A percentile compares a stretch with the other conserved stretches of the same genome.
phyloP scores from a whole-genome alignment of 352 stramenopile species.

The Globisporangium cylindrosporum region DNA sequence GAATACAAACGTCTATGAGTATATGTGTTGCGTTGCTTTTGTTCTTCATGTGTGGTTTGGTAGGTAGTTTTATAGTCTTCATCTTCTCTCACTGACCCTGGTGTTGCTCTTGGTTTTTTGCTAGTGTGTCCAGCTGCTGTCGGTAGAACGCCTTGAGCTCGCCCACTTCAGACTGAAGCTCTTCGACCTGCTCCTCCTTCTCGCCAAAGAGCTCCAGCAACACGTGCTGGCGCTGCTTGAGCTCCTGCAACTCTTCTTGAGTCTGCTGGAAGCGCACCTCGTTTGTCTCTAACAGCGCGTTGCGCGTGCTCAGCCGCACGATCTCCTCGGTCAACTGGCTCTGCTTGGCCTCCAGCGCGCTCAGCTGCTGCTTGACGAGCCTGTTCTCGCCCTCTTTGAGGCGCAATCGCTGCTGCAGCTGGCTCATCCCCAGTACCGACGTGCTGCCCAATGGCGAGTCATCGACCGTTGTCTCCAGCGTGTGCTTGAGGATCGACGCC shows the following conservation, averaged over 20 bases:
- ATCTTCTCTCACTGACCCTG: slow-evolving; percentile 22
- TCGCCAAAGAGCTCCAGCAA: slow-evolving; percentile 82
- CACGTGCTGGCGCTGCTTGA: slow-evolving; percentile 79
- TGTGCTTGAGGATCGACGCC: slow-evolving; percentile 60
- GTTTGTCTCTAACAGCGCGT: slow-evolving; percentile 65
- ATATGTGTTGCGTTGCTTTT: not conserved
- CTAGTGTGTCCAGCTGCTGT: slow-evolving; percentile 72
- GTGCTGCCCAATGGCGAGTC: slow-evolving; percentile 29
- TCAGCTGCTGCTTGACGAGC: slow-evolving; percentile 70
- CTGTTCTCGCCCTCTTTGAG: slow-evolving; percentile 73
- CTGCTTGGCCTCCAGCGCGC: slow-evolving; percentile 57
- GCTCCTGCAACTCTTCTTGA: slow-evolving; percentile 43
- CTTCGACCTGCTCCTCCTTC: slow-evolving; percentile 85
- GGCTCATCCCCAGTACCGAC: slow-evolving; percentile 68
- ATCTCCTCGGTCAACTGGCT: slow-evolving; percentile 73
- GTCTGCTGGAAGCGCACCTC: slow-evolving; percentile 46
- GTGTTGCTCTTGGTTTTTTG: slow-evolving; percentile 47
- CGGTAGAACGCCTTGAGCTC: slow-evolving; percentile 81
- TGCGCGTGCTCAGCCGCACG: slow-evolving; percentile 67
- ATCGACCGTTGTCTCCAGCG: slow-evolving; percentile 39
- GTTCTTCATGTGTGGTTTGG: not conserved
- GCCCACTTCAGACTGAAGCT: slow-evolving; percentile 69
- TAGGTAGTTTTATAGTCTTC: slow-evolving; percentile 5
- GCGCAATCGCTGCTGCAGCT: slow-evolving; percentile 71
- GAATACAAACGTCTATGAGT: not conserved